Evolutionary conservation across 2,329 filamentous ascomycete species (phyloP), one percentile per base, ranked within the genome.

Genomic region (Kalaharituber pfeilii): DNA sequence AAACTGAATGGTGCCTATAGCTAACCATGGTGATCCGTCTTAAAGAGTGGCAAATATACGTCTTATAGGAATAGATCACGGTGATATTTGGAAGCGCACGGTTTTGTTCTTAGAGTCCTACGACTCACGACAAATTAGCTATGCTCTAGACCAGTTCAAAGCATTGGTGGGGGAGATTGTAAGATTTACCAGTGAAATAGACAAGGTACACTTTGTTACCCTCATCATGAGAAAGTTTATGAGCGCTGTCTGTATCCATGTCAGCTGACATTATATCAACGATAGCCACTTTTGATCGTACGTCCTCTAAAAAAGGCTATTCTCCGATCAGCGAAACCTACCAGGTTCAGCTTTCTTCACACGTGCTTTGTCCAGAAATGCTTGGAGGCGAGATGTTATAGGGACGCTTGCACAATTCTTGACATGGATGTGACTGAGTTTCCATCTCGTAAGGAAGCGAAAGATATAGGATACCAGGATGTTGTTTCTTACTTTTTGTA

Each of bases 51-150:
- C 42, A 47, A 47, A 47, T 25, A 47, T 47, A 18, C 42, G 42
- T 5, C n/a, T 47, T 25, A 24, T 11, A 22, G n/a, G n/a, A 47
- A 47, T 47, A 47, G 42, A 47, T 3, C 5, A 15, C 11, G 22
- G 6, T 2, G 42, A 22, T 15, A 20, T 47, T 5, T 47, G 42
- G 42, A 47, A 25, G 15, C n/a, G 42, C 13, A 47, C 42, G 25
- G 36, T 49, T 29, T 28, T 39, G 28, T 58, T 59, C 45, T 53
- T 63, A 39, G 59, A 55, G 29, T 36, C 15, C 3, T 77, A 75
- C 59, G 75, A 79, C 62, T 68, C 72, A 2, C 66, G 75, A 45
- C 75, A 78, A 62, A 69, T 76, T 20, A 70, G 75, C 56, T 78
- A 77, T 64, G 68, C 71, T 20, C 74, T 73, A n/a, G 61, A 66